phyloP scores from a whole-genome alignment of 805 yeast genomes.

The Kodamaea nitidulidarum region DNA sequence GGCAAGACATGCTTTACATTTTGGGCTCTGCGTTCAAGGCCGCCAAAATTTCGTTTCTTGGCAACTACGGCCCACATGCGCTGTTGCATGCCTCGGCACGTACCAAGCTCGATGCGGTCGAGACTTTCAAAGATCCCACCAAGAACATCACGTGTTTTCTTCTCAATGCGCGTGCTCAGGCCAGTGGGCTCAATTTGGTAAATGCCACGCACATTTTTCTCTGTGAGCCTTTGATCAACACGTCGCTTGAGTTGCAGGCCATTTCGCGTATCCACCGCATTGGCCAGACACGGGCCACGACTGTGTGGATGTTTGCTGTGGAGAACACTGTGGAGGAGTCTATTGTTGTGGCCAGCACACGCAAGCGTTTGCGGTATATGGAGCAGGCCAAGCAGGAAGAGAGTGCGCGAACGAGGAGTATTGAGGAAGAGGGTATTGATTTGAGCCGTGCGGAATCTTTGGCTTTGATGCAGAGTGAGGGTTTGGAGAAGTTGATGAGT shows the following conservation, averaged over 20 bases:
- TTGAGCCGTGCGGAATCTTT: slow-evolving; percentile 46
- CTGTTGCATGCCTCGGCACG: slow-evolving; percentile 29
- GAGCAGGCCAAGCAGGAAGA: slow-evolving; percentile 10
- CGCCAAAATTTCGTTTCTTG: slow-evolving; percentile 54
- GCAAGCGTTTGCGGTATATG: slow-evolving; percentile 48
- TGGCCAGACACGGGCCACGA: slow-evolving; percentile 79
- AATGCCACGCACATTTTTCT: slow-evolving; percentile 91
- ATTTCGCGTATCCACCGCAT: slow-evolving; percentile 88
- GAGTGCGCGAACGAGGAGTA: slow-evolving; percentile 7
- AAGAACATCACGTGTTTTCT: slow-evolving; percentile 74
- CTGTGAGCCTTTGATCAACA: slow-evolving; percentile 88
- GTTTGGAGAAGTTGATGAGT: slow-evolving; percentile 46
- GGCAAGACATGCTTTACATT: slow-evolving; percentile 69
- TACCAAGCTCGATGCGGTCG: slow-evolving; percentile 40
- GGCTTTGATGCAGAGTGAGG: slow-evolving; percentile 49
- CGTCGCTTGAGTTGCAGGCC: slow-evolving; percentile 86
- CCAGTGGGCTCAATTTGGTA: slow-evolving; percentile 84
- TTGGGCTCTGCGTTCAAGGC: slow-evolving; percentile 61
- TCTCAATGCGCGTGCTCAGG: slow-evolving; percentile 79
- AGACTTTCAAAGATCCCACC: slow-evolving; percentile 54
- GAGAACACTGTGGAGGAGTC: slow-evolving; percentile 86
- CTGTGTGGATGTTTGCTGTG: slow-evolving; percentile 89
- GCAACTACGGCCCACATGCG: slow-evolving; percentile 43
- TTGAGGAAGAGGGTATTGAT: slow-evolving; percentile 24
- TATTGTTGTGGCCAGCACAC: slow-evolving; percentile 64